Conservation (phyloP, 495 filamentous ascomycete species). For the Hyaloscypha bicolor region DNA sequence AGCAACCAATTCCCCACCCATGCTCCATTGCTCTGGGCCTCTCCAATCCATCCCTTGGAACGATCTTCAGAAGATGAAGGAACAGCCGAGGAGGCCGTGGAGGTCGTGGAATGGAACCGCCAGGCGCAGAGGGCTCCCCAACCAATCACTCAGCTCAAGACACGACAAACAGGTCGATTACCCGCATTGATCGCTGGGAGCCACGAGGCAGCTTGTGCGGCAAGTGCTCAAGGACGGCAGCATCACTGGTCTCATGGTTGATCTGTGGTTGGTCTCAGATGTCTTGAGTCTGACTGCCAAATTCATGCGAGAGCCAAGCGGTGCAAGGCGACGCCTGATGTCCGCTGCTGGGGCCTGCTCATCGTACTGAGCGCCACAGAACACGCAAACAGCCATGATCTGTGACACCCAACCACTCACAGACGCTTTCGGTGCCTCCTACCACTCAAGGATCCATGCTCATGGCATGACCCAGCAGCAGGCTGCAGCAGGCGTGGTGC, state of each 20-base stretch:
- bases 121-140: constrained; percentile 12
- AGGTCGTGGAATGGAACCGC: constrained; percentile 13
- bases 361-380: constrained; percentile 18
- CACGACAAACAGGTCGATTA: constrained; percentile 7
- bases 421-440: not conserved
- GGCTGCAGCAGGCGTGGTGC: constrained; percentile 11
- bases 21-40: constrained; percentile 8
- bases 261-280: constrained; percentile 25
- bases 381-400: constrained; percentile 17
- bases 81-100: constrained; percentile 5
- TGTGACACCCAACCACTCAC: constrained; percentile 16
- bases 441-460: constrained; percentile 10
- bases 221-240: constrained; percentile 20
- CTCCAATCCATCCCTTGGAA: constrained; percentile 14
- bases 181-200: constrained; percentile 27
- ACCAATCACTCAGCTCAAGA: not conserved
- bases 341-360: not conserved
- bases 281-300: constrained; percentile 26
- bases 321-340: constrained; percentile 10
- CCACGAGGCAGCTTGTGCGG: constrained; percentile 24
- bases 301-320: constrained; percentile 26
- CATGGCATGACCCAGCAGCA: constrained; percentile 18
- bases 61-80: constrained; percentile 25
- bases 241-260: constrained; percentile 22
- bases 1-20: constrained; percentile 17